Evolutionary conservation across 2,329 filamentous ascomycete species (phyloP), one percentile per base, ranked within the genome.

Genomic region (Exophiala lecanii-corni): DNA sequence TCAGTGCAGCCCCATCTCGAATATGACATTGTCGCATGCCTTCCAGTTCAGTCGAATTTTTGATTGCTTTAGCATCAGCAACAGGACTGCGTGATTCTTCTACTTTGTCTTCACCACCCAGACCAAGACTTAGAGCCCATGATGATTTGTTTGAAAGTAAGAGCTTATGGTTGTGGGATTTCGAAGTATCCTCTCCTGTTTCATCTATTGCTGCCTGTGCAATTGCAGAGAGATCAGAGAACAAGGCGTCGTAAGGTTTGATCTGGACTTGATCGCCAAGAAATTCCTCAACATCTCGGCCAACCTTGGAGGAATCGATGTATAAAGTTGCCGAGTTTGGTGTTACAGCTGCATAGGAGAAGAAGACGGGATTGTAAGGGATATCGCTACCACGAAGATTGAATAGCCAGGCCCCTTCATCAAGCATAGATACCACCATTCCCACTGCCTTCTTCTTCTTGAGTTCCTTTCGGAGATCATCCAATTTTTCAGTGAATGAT

Each of bases 351-450:
- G 91, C 91, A 59, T 97, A 98, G 12, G 91, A 92, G 68, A 97
- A 97, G 72, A 98, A 97, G 37, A 98, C 92, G 0, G 92, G 92
- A 61, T 98, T 98, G 70, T 92, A 98, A 0, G 89, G 87, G 53
- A 98, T 97, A 62, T 97, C 92, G 63, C 77, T 92, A 56, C 92
- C 92, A 55, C 92, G 82, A 36, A 98, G 70, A 66, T 98, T 98
- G 72, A 96, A 96, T n/a, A 98, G 75, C 92, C 92, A 98, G 9
- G 92, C 92, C 57, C 96, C 81, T 66, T 98, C 92, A 59, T 98
- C 92, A 32, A 98, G 78, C 65, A 43, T 69, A 69, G 70, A 96
- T 34, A 97, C 79, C 36, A 97, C 81, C 55, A 97, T 88, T 1
- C 87, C 91, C 13, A 82, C 77, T 4, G 82, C 84, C 61, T 92